phyloP scores from a whole-genome alignment of 139 green algal genomes.

The Nannochloris sp. region DNA sequence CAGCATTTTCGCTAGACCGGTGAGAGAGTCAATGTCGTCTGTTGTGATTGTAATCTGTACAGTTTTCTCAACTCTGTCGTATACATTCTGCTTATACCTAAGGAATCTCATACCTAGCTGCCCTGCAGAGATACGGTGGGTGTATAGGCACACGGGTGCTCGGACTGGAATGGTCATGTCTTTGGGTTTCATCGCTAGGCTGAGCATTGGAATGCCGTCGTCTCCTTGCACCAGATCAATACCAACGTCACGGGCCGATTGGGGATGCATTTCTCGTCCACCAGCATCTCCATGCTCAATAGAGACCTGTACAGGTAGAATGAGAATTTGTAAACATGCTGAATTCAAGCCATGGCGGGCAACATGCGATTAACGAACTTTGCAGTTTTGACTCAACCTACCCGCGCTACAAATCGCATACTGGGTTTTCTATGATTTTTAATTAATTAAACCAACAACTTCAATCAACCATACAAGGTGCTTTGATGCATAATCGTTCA shows the following conservation, averaged over 20 bases:
- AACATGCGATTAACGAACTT: no score
- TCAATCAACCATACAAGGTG: no score
- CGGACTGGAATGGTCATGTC: constrained; percentile 16
- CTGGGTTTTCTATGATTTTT: no score
- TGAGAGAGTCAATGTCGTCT: constrained; percentile 3
- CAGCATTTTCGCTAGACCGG: background rate
- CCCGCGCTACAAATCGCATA: no score
- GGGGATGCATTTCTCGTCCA: no score
- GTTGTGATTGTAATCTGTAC: constrained; percentile 10
- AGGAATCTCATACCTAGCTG: constrained; percentile 32
- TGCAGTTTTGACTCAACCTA: no score
- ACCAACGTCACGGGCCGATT: background rate
- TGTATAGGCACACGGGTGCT: constrained; percentile 23
- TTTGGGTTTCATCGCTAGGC: background rate
- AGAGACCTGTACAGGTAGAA: constrained; percentile 1
- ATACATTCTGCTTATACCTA: constrained; percentile 16
- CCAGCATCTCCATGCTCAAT: background rate
- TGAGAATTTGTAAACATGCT: no score
- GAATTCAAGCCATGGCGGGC: no score
- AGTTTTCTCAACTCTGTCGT: constrained; percentile 13
- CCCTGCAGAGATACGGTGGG: constrained; percentile 9
- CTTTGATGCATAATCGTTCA: no score
- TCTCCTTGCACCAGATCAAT: background rate
- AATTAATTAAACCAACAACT: no score
- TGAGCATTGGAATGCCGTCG: background rate